Base-by-base conservation (phyloP, 371 early-diverging fungal species). In the Mucor piriformis region DNA sequence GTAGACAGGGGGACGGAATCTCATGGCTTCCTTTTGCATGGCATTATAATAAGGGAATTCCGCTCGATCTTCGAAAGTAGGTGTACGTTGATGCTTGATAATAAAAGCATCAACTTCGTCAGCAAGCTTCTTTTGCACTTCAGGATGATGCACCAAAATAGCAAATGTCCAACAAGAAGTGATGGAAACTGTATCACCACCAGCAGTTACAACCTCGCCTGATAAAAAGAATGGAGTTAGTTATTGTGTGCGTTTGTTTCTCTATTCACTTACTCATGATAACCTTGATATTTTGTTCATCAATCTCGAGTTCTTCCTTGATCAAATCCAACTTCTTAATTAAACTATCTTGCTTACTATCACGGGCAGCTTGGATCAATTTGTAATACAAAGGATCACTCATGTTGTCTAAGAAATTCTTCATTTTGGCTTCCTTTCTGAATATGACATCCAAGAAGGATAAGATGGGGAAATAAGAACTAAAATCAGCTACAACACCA, bases 11-110 rank as follows among this genome's bases (percentile, higher is more conserved):
- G 73, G 64, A 11, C 61, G 64, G 34, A 27, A 66, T 3, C 78
- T 54, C 12, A 72, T 15, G 16, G 55, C 50, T 53, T 77, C 75
- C 32, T 73, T 73, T 37, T 59, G 56, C 12, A 73, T 53, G 4
- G 66, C 59, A 43, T 61, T 59, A 23, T 59, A 63, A 35, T 70
- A 73, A 8, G 70, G 61, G 2, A 65, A 18, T 23, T 59, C 58
- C 8, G 50, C 23, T 12, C 60, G 50, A 20, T 67, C 67, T 6
- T 54, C 48, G 52, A 71, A 67, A 0, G 49, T 43, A 6, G 67
- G 67, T 16, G 57, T 37, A 33, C 66, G 61, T 1, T 57, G 18
- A 34, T 73, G 32, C 20, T 53, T 60, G 24, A 5, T 37, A 15
- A 63, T 61, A 46, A 68, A 68, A 2, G 16, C 21, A 46, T 68